Evolutionary conservation across 2,329 filamentous ascomycete species (phyloP).

Genomic region (Cercospora citrullina): DNA sequence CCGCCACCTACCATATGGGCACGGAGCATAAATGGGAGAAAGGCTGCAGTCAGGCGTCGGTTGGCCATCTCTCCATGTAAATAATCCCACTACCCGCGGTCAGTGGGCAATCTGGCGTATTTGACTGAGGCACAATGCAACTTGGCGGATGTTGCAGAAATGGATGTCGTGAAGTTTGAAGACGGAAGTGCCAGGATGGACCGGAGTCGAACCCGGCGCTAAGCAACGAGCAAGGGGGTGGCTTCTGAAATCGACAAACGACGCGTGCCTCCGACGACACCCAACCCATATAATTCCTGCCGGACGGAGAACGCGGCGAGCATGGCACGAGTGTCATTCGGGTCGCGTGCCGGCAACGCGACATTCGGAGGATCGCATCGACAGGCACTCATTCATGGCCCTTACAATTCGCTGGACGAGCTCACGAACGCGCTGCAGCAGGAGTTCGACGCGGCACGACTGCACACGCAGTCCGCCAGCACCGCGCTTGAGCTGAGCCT

Average conservation of each 20-base stretch:
- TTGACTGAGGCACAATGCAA: neutral
- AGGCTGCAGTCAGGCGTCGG: neutral
- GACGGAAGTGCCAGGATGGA: neutral
- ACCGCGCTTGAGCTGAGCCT: constrained; percentile 32
- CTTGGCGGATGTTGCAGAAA: neutral
- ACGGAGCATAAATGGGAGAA: neutral
- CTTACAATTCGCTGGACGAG: constrained; percentile 28
- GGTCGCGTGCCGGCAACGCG: constrained; percentile 29
- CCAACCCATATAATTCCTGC: neutral
- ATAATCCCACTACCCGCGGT: neutral
- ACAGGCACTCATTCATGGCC: constrained; percentile 17
- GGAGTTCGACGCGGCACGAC: constrained; percentile 23
- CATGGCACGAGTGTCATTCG: constrained; percentile 31
- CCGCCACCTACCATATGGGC: neutral
- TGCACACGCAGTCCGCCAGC: constrained; percentile 24
- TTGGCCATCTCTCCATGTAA: neutral
- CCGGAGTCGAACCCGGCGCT: neutral
- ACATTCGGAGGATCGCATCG: constrained; percentile 14
- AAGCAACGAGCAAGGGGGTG: neutral
- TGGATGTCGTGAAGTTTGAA: neutral
- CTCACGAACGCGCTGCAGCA: constrained; percentile 26
- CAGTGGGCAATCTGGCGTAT: neutral
- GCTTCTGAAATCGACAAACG: neutral
- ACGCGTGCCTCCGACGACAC: neutral
- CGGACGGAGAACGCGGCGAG: neutral